These are phyloP conservation scores for Aureobasidium namibiae DNA, from an alignment of 2,329 filamentous ascomycete genomes.

Conservation along the genomic window DNA sequence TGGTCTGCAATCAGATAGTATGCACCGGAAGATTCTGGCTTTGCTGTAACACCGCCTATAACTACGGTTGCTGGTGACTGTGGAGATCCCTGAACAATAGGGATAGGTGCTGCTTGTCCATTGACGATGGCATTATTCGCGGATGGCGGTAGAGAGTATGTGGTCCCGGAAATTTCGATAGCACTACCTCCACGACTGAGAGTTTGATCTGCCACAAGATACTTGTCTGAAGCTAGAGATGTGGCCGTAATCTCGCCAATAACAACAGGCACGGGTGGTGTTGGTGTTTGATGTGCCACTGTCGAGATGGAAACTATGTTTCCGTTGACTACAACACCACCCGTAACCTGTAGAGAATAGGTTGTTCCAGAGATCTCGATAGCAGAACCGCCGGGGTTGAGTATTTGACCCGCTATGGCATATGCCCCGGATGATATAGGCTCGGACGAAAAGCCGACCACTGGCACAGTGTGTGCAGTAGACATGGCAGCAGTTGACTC, in stretches of 20 bases:
- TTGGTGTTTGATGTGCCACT: neutral
- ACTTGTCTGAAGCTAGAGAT: neutral
- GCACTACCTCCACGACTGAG: neutral
- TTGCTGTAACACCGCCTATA: neutral
- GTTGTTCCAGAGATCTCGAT: neutral
- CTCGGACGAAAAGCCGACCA: neutral
- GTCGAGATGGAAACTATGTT: neutral
- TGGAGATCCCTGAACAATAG: neutral
- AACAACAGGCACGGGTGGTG: neutral
- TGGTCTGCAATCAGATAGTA: neutral
- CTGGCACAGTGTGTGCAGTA: neutral
- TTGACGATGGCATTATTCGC: neutral
- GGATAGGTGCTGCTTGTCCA: neutral
- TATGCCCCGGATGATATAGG: neutral
- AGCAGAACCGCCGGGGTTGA: neutral
- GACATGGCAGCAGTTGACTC: neutral
- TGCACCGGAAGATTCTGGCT: slow-evolving; percentile 1
- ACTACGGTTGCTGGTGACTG: neutral
- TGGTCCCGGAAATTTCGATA: neutral
- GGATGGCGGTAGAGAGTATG: neutral
- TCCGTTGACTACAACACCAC: neutral
- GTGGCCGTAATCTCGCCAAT: neutral
- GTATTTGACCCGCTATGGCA: neutral
- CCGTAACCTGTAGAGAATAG: neutral
- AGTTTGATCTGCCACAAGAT: neutral